Evolutionary conservation across 768 basidiomycete species (phyloP).

Genomic region (Lactarius sanguifluus): DNA sequence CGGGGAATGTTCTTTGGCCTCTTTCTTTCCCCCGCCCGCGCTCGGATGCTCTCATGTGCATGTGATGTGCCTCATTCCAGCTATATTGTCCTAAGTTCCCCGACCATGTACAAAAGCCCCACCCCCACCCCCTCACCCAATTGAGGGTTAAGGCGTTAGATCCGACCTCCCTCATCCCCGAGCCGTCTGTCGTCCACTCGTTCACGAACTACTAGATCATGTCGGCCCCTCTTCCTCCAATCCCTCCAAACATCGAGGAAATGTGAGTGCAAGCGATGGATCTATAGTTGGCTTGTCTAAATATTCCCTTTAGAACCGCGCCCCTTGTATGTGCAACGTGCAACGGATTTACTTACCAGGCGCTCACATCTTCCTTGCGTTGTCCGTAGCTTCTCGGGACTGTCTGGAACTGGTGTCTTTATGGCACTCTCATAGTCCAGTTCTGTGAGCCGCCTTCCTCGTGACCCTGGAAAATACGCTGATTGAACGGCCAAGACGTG

Average conservation of each 20-base stretch:
- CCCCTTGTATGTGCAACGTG: not conserved
- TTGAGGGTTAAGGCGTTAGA: not conserved
- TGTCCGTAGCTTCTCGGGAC: slow-evolving; percentile 5
- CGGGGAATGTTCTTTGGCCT: not conserved
- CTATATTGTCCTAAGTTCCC: not conserved
- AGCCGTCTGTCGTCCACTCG: not conserved
- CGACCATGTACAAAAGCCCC: not conserved
- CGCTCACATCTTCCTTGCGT: not conserved
- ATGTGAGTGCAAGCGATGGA: not conserved
- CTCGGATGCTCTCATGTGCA: not conserved
- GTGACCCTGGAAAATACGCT: not conserved
- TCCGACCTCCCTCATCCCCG: not conserved
- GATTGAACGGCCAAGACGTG: slow-evolving; percentile 11
- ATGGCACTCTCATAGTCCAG: slow-evolving; percentile 34
- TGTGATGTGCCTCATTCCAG: not conserved
- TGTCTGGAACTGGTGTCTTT: slow-evolving; percentile 33
- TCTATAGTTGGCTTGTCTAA: not conserved
- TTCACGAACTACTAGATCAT: not conserved
- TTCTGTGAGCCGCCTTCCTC: slow-evolving; percentile 31
- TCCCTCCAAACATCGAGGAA: not conserved
- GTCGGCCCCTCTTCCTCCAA: not conserved
- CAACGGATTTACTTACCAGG: not conserved
- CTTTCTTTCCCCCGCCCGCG: not conserved
- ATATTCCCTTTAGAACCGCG: not conserved
- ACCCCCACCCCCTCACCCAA: not conserved